Base-by-base conservation (phyloP, 441 rosid genomes). In the Croton setiger region DNA sequence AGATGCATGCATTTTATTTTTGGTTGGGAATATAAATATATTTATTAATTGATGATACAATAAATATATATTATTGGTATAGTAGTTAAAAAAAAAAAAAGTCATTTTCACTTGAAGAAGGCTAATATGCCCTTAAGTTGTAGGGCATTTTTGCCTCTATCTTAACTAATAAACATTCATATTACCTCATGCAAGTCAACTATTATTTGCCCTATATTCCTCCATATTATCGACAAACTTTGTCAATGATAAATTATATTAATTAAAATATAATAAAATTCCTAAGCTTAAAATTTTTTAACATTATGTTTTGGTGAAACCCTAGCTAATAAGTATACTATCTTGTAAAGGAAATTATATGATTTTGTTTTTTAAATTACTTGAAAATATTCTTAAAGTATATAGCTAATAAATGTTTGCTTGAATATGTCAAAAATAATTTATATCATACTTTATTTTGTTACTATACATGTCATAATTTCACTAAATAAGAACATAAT, bases 171-270 rank as follows among this genome's bases (percentile, higher is more conserved):
- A 41, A 52, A 0, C 37, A 12, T 12, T n/a, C 11, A 7, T 36
- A 51, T 2, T n/a, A 27, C 20, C 12, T 2, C 48, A 33, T 10
- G 20, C 57, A 31, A 48, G 44, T 48, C 57, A 33, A 64, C 17
- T 14, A 49, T 15, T 64, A 49, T 4, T 64, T 53, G 1, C 2
- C 18, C 8, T 48, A 4, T 60, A 2, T 18, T 43, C 52, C 63
- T 67, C 63, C 54, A 41, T 41, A 44, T 43, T 7, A 56, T 56
- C 63, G 53, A 23, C 63, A 56, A 41, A 17, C 14, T 43, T 67
- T 67, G 51, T 39, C 70, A 54, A 23, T 67, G 21, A 41, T 17
- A 43, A 55, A 4, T 60, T 12, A 39, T 39, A 37, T 4, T 37
- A 18, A 53, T 18, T 53, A 14, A 45, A 3, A 47, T 12, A 47